phyloP scores from a whole-genome alignment of 345 rosid species.

The Hypericum androsaemum region DNA sequence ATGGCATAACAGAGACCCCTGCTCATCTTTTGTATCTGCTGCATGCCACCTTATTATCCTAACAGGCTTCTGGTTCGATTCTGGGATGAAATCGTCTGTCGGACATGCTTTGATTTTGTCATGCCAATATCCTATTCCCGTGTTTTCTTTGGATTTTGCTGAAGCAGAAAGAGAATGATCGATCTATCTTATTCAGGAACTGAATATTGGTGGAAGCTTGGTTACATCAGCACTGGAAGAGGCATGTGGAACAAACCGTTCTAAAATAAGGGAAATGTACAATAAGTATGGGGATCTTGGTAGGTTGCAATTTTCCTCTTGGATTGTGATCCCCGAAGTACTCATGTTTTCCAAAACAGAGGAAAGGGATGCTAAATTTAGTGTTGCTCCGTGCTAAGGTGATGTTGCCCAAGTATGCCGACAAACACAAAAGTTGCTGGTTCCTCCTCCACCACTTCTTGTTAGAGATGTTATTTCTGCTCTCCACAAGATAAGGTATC shows the following conservation, averaged over 20 bases:
- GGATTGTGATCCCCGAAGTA: no score
- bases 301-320: slow-evolving; percentile 15
- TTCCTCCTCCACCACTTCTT: slow-evolving; percentile 61
- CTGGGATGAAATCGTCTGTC: background rate
- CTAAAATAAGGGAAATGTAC: slow-evolving; percentile 70
- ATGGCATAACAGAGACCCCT: no score
- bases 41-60: no score
- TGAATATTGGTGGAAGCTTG: slow-evolving; percentile 78
- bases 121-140: background rate
- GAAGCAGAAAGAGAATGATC: no score
- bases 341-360: no score
- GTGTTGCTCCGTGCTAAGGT: slow-evolving; percentile 26
- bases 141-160: no score
- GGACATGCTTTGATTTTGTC: slow-evolving; percentile 11
- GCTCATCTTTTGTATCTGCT: no score
- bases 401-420: slow-evolving; percentile 87
- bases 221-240: slow-evolving; percentile 75
- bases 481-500: slow-evolving; percentile 69
- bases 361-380: no score
- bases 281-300: slow-evolving; percentile 79
- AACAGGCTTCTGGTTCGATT: background rate
- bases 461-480: slow-evolving; percentile 56
- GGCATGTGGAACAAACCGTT: slow-evolving; percentile 67
- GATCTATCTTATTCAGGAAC: slow-evolving; percentile 36
- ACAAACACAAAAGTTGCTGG: slow-evolving; percentile 70